Evolutionary conservation across 23 red algal species (phyloP).

Genomic region (Agarophyton chilense): DNA sequence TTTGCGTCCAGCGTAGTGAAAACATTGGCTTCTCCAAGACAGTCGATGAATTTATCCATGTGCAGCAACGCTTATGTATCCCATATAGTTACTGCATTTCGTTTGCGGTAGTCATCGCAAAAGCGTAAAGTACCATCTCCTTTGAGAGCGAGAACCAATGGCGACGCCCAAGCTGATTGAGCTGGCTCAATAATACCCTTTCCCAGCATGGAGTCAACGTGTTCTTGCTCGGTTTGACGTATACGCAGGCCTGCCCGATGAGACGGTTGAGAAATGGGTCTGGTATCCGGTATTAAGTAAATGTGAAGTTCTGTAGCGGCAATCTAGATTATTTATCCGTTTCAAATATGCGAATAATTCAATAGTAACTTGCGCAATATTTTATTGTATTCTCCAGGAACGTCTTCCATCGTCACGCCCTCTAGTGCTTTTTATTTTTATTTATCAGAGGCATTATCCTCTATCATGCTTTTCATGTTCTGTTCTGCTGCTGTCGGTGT

Average conservation of each 20-base stretch:
- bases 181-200: slow-evolving; percentile 12
- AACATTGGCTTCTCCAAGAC: slow-evolving; percentile 16
- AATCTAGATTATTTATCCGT: background rate
- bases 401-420: too few relatives aligned
- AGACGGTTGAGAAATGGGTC: background rate
- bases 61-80: slow-evolving; percentile 22
- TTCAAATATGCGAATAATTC: background rate
- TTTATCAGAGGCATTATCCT: too few relatives aligned
- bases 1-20: slow-evolving; percentile 35
- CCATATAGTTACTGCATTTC: background rate
- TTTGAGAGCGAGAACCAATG: slow-evolving; percentile 19
- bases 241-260: slow-evolving; percentile 7
- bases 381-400: too few relatives aligned
- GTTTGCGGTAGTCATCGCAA: slow-evolving; percentile 35
- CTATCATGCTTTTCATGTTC: too few relatives aligned
- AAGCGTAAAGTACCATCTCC: slow-evolving; percentile 2
- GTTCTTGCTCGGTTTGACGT: background rate
- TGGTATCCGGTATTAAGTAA: background rate
- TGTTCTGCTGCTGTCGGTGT: too few relatives aligned
- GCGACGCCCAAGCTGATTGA: background rate
- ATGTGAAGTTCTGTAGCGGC: slow-evolving; percentile 5
- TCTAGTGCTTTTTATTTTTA: too few relatives aligned
- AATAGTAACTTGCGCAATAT: background rate
- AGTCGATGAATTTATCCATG: slow-evolving; percentile 41
- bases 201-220: slow-evolving; percentile 13